A percentile compares a stretch with the other conserved stretches of the same genome.
Evolutionary conservation across 164 flowering plant genomes (phyloP).

Genomic region (Malania oleifera): DNA sequence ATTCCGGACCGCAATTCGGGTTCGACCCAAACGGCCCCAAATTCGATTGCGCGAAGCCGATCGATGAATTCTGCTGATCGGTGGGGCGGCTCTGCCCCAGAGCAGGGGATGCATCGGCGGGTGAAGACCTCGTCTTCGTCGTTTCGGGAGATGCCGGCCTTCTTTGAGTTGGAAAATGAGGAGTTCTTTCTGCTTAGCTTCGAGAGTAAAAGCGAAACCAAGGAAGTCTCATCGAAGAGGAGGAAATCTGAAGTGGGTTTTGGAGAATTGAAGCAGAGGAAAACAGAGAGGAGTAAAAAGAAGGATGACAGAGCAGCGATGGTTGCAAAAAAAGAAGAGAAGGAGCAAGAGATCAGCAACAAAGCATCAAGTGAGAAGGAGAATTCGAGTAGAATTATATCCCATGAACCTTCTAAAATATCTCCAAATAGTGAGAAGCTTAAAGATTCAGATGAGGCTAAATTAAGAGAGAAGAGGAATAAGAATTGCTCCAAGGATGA

Average conservation of each 20-base stretch:
- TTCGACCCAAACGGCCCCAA: constrained; percentile 1
- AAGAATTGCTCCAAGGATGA: constrained; percentile 3
- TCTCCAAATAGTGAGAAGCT: not conserved
- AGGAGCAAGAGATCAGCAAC: not conserved
- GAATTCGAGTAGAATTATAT: constrained; percentile 2
- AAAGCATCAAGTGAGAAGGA: constrained; percentile 4
- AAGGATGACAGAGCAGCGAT: constrained; percentile 8
- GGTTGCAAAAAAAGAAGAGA: constrained; percentile 4
- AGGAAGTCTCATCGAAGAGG: constrained; percentile 12
- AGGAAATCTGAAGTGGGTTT: constrained; percentile 24
- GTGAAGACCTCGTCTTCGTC: constrained; percentile 26
- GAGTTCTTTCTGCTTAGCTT: constrained; percentile 57
- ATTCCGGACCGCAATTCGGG: constrained; percentile 25
- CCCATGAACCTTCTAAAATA: not conserved
- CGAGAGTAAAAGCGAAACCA: constrained; percentile 25
- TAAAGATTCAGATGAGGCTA: constrained; percentile 10
- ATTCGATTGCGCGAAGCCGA: constrained; percentile 29
- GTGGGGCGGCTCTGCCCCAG: constrained; percentile 3
- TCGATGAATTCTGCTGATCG: constrained; percentile 33
- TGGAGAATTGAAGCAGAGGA: constrained; percentile 29
- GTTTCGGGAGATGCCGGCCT: constrained; percentile 28
- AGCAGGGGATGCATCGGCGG: constrained; percentile 19
- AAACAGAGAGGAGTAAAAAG: constrained; percentile 5
- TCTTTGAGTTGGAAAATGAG: constrained; percentile 38
- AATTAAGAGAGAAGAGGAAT: constrained; percentile 18